Evolutionary conservation across 257 asterid genomes (phyloP).

Genomic region (Mentha longifolia): DNA sequence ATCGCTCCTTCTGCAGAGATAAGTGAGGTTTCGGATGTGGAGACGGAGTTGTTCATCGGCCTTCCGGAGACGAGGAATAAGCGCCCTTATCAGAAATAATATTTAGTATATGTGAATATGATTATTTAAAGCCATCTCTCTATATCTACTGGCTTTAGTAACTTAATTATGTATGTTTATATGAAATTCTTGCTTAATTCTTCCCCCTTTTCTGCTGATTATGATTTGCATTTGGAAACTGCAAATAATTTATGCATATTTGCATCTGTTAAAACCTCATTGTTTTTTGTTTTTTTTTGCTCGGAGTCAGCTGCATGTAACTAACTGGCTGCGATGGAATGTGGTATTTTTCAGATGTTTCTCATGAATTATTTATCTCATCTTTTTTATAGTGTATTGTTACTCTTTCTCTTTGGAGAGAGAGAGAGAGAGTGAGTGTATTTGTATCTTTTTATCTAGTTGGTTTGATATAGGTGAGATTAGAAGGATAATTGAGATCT

Average conservation of each 20-base stretch:
- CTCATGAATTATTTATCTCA: background rate
- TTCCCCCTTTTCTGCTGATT: background rate
- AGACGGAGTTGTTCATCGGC: constrained; percentile 86
- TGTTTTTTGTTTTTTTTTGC: background rate
- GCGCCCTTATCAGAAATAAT: constrained; percentile 38
- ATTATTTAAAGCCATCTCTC: background rate
- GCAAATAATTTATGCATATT: constrained; percentile 31
- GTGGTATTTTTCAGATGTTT: constrained; percentile 13
- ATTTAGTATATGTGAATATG: constrained; percentile 23
- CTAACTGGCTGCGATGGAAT: constrained; percentile 9
- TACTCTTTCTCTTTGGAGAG: no score
- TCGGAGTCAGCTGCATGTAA: background rate
- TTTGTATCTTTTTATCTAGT: background rate
- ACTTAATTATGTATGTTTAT: constrained; percentile 22
- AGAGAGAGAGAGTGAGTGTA: no score
- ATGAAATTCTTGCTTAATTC: background rate
- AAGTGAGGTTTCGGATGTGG: constrained; percentile 81
- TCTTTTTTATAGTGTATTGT: background rate
- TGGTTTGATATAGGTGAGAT: background rate
- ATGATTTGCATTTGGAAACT: constrained; percentile 11
- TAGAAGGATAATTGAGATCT: no score
- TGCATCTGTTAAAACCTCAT: constrained; percentile 28
- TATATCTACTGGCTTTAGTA: constrained; percentile 4
- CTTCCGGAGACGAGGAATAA: constrained; percentile 66
- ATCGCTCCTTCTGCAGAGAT: constrained; percentile 44